A percentile compares a stretch with the other conserved stretches of the same genome.
Conservation (phyloP, 2,329 filamentous ascomycete genomes). For the Microascus cirrosus region DNA sequence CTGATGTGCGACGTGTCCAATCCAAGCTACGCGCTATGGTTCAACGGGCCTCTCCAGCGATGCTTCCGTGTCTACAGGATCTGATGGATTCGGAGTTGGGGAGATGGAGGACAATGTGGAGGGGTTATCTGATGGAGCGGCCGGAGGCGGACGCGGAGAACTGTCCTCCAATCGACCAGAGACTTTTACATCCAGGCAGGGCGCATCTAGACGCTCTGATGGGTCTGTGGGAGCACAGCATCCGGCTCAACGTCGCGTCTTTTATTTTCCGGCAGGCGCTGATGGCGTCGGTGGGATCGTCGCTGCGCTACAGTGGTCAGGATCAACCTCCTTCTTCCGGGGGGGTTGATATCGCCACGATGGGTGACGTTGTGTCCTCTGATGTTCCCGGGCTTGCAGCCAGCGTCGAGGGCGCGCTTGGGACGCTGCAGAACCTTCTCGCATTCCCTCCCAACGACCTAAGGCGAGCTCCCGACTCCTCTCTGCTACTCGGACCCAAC, state of each 20-base stretch:
- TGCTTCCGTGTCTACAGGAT: background rate
- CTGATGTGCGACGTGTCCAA: background rate
- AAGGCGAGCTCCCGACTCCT: constrained; percentile 7
- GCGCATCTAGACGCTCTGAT: constrained; percentile 1
- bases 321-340: background rate
- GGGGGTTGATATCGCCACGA: background rate
- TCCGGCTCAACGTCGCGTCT: constrained; percentile 8
- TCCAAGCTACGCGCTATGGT: constrained; percentile 1
- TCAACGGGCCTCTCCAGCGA: background rate
- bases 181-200: background rate
- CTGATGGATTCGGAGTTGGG: background rate
- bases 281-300: constrained; percentile 3
- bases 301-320: background rate
- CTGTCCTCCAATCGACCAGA: background rate
- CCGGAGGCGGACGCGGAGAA: background rate
- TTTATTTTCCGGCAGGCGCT: constrained; percentile 9
- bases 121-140: background rate
- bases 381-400: background rate
- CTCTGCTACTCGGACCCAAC: constrained; percentile 8
- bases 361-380: background rate
- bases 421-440: constrained; percentile 6
- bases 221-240: constrained; percentile 9
- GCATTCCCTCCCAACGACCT: constrained; percentile 7
- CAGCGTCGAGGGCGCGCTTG: constrained; percentile 3
- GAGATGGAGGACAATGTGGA: background rate